A percentile compares a stretch with the other conserved stretches of the same genome.
Conservation (phyloP, 1,139 yeast species). For the Yamadazyma songkhlaensis region DNA sequence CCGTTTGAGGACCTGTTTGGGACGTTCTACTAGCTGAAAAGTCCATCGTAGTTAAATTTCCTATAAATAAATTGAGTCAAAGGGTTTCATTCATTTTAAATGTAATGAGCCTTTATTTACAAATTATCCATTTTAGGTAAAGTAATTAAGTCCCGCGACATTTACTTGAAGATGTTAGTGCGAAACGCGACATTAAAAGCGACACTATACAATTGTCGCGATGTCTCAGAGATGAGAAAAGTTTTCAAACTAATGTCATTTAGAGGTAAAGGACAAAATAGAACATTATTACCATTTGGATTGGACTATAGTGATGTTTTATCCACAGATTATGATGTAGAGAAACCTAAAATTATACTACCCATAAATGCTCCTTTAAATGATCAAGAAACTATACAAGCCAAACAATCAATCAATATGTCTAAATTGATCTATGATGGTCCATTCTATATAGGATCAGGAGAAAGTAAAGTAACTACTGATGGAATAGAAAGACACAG, state of each 20-base stretch:
- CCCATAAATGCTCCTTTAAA: slow-evolving; percentile 71
- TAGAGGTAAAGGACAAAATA: slow-evolving; percentile 6
- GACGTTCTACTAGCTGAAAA: not conserved
- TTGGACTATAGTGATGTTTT: slow-evolving; percentile 61
- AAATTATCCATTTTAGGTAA: not conserved
- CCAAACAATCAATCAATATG: slow-evolving; percentile 63
- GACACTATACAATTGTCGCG: not conserved
- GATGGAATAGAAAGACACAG: slow-evolving; percentile 73
- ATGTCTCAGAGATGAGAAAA: not conserved
- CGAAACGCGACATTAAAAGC: not conserved
- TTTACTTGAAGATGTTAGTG: too few relatives aligned
- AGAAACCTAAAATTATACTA: slow-evolving; percentile 40
- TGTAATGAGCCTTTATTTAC: slow-evolving; percentile 7
- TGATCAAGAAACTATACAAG: slow-evolving; percentile 54
- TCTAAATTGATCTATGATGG: slow-evolving; percentile 63
- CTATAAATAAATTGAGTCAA: too few relatives aligned
- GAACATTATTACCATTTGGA: slow-evolving; percentile 61
- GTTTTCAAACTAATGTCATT: slow-evolving; percentile 3
- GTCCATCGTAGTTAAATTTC: not conserved
- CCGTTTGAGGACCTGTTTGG: slow-evolving; percentile 26
- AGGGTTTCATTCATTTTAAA: too few relatives aligned
- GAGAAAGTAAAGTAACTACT: slow-evolving; percentile 18
- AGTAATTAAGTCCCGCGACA: slow-evolving; percentile 2
- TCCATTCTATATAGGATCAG: slow-evolving; percentile 72
- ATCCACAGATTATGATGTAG: slow-evolving; percentile 27